phyloP scores from a whole-genome alignment of 1,284 basidiomycete genomes.

The Rhodofomes roseus region DNA sequence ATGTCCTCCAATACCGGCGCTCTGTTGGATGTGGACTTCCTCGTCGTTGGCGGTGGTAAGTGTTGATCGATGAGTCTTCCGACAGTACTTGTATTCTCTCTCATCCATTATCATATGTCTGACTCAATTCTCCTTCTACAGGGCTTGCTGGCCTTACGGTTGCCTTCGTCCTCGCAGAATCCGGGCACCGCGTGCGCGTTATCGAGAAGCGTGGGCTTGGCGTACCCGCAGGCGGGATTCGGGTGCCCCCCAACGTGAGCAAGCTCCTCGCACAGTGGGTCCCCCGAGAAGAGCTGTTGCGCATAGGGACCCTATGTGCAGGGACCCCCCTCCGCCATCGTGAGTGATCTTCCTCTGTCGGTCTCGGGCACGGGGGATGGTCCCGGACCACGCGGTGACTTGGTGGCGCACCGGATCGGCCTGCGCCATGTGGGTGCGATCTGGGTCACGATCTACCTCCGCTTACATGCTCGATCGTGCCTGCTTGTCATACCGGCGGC shows the following conservation, averaged over 20 bases:
- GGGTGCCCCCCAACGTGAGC: slow-evolving; percentile 49
- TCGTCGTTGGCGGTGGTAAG: slow-evolving; percentile 23
- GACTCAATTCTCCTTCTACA: slow-evolving; percentile 2
- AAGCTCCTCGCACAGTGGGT: slow-evolving; percentile 53
- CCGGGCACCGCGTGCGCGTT: slow-evolving; percentile 50
- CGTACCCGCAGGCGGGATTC: slow-evolving; percentile 38
- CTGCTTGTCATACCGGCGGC: background rate
- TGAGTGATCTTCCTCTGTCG: slow-evolving; percentile 13
- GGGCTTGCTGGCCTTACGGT: slow-evolving; percentile 45
- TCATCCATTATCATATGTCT: background rate
- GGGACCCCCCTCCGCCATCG: slow-evolving; percentile 28
- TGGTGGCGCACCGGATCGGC: too few relatives aligned
- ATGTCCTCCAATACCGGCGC: slow-evolving; percentile 15
- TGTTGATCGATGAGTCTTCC: background rate
- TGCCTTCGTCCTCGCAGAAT: slow-evolving; percentile 42
- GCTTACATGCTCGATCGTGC: background rate
- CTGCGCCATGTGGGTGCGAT: background rate
- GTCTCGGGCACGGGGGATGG: background rate
- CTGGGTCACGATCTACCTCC: background rate
- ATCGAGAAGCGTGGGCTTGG: slow-evolving; percentile 38
- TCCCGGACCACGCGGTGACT: too few relatives aligned
- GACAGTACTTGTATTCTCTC: background rate
- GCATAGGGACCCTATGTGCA: slow-evolving; percentile 28
- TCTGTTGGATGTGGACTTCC: slow-evolving; percentile 16
- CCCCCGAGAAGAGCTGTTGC: slow-evolving; percentile 35